These are phyloP conservation scores for Aspergillus hiratsukae DNA, from an alignment of 2,329 filamentous ascomycete species.

Conservation along the genomic window DNA sequence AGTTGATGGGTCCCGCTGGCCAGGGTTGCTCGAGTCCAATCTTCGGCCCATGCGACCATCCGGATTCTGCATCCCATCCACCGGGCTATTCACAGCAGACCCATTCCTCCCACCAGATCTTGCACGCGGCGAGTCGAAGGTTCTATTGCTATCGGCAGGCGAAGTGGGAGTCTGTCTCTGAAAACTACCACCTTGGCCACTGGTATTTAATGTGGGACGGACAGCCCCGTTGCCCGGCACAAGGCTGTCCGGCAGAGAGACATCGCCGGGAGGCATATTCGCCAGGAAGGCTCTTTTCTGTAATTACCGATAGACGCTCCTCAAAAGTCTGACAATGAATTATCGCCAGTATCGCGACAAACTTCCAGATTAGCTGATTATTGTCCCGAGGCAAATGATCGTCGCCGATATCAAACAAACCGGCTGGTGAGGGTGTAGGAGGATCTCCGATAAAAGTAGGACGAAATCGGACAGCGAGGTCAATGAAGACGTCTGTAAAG, in stretches of 20 bases:
- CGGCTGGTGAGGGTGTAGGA: neutral
- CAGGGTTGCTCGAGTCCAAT: slow-evolving; percentile 24
- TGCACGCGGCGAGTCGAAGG: slow-evolving; percentile 34
- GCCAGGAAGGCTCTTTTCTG: slow-evolving; percentile 16
- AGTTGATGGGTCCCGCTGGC: slow-evolving; percentile 19
- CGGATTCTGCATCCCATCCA: slow-evolving; percentile 23
- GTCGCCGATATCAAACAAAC: neutral
- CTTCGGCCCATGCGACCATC: slow-evolving; percentile 29
- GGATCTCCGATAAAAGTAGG: neutral
- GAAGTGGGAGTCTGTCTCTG: slow-evolving; percentile 39
- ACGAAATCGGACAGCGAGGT: neutral
- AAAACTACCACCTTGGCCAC: slow-evolving; percentile 31
- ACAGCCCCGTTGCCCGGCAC: slow-evolving; percentile 39
- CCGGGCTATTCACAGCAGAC: slow-evolving; percentile 15
- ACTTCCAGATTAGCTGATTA: neutral
- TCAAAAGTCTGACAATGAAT: neutral
- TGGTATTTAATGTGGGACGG: slow-evolving; percentile 34
- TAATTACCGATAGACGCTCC: slow-evolving; percentile 1
- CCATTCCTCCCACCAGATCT: slow-evolving; percentile 22
- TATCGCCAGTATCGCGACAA: too few relatives aligned
- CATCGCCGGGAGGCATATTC: slow-evolving; percentile 41
- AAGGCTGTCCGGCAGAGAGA: slow-evolving; percentile 38
- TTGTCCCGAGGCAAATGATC: neutral
- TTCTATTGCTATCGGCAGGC: slow-evolving; percentile 32
- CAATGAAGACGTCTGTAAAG: neutral